Percentiles rank a stretch among this genome's conserved stretches.
Evolutionary conservation across 129 eudicot species (phyloP).

Genomic region (Flaveria bidentis): DNA sequence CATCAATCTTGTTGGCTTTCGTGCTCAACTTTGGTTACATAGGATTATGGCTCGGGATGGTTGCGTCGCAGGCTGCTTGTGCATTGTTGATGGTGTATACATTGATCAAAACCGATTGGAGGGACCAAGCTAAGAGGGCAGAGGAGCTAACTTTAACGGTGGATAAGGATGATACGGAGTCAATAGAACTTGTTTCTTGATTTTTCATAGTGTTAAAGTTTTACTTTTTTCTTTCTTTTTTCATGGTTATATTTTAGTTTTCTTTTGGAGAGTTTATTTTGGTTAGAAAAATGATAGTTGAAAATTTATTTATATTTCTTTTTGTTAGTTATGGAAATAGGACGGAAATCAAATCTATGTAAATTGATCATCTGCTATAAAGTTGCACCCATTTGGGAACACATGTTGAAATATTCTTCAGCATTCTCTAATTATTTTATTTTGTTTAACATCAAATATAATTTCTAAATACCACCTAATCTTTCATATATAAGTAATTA

Average conservation of each 20-base stretch:
- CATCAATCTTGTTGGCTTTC: conserved; percentile 49
- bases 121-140: conserved; percentile 54
- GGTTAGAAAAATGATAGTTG: neutral
- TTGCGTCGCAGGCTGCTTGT: conserved; percentile 60
- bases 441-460: too few relatives aligned
- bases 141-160: conserved; percentile 53
- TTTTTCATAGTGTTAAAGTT: neutral
- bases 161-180: conserved; percentile 36
- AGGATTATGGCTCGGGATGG: conserved; percentile 71
- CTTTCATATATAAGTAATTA: too few relatives aligned
- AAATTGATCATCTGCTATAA: too few relatives aligned
- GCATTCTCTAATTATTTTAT: too few relatives aligned
- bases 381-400: too few relatives aligned
- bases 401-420: too few relatives aligned
- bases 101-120: conserved; percentile 61
- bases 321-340: conserved; percentile 14
- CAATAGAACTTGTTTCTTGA: conserved; percentile 43
- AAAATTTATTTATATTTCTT: conserved; percentile 10
- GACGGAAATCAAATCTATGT: neutral
- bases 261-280: neutral
- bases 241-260: neutral
- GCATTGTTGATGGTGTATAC: conserved; percentile 53
- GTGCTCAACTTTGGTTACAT: conserved; percentile 45
- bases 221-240: neutral
- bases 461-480: too few relatives aligned